Percentiles rank a stretch among this genome's conserved stretches.
These are phyloP conservation scores for Psilocybe azurescens DNA, from an alignment of 768 basidiomycete species.

Conservation along the genomic window DNA sequence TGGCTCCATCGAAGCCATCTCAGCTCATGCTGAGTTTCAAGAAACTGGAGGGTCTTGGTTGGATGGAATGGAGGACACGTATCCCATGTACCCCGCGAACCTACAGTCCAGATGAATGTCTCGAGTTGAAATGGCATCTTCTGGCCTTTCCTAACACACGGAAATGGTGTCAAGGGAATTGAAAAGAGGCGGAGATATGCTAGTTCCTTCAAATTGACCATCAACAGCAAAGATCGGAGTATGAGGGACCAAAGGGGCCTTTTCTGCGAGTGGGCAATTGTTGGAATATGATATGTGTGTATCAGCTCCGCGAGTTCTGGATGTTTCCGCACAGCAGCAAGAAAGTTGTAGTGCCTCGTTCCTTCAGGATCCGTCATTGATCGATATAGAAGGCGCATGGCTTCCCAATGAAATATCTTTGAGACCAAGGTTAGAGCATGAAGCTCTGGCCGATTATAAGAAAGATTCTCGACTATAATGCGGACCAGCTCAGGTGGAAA, in stretches of 20 bases:
- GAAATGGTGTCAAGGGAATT: background rate
- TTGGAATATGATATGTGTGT: background rate
- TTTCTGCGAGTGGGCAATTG: background rate
- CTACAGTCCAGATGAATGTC: background rate
- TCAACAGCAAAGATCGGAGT: background rate
- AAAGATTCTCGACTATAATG: too few species aligned
- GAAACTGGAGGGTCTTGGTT: too few species aligned
- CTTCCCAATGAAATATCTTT: too few species aligned
- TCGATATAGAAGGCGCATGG: too few species aligned
- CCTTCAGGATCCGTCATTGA: too few species aligned
- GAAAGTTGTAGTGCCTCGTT: background rate
- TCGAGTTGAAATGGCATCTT: slow-evolving; percentile 3
- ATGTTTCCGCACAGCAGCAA: background rate
- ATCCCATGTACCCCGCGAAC: too few species aligned
- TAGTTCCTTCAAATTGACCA: slow-evolving; percentile 7
- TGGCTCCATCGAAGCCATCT: too few species aligned
- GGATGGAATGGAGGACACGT: too few species aligned
- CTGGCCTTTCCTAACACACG: background rate
- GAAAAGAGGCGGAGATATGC: background rate
- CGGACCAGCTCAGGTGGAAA: too few species aligned
- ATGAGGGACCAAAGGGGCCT: background rate
- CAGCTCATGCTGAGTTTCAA: too few species aligned
- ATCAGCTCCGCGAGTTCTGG: background rate
- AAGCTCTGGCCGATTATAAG: too few species aligned
- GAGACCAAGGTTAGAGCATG: too few species aligned